Percentiles rank a stretch among this genome's conserved stretches.
phyloP scores from a whole-genome alignment of 148 eudicot genomes.

The Linanthus parryae region DNA sequence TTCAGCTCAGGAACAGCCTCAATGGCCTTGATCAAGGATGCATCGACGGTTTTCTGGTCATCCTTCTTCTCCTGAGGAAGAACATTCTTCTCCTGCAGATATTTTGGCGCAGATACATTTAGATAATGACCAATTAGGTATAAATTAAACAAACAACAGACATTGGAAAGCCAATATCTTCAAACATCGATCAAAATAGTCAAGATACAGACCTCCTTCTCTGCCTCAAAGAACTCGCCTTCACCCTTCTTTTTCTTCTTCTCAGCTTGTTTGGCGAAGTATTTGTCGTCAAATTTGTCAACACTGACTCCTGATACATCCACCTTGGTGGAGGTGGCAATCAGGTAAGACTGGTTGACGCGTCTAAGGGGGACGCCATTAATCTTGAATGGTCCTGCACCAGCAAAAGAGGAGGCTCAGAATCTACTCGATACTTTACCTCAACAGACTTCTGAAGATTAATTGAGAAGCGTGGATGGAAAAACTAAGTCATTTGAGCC shows the following conservation, averaged over 20 bases:
- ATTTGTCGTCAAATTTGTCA: slow-evolving; percentile 17
- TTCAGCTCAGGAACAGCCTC: slow-evolving; percentile 58
- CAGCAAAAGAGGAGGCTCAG: too few relatives aligned
- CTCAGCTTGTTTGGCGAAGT: slow-evolving; percentile 15
- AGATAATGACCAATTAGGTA: neutral
- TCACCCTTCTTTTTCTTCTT: slow-evolving; percentile 19
- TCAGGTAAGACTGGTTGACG: slow-evolving; percentile 17
- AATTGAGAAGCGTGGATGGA: too few relatives aligned
- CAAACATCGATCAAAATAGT: neutral
- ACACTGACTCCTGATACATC: slow-evolving; percentile 13
- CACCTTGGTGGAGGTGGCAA: slow-evolving; percentile 20
- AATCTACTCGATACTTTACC: too few relatives aligned
- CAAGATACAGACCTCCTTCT: slow-evolving; percentile 16
- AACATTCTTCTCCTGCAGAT: slow-evolving; percentile 55
- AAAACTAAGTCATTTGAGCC: too few relatives aligned
- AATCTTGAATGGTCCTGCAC: slow-evolving; percentile 20
- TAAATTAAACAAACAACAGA: neutral
- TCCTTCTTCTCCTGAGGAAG: slow-evolving; percentile 64
- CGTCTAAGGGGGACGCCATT: slow-evolving; percentile 25
- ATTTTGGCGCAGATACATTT: too few relatives aligned
- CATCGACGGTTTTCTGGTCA: slow-evolving; percentile 57
- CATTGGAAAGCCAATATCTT: too few relatives aligned
- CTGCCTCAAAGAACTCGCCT: slow-evolving; percentile 24
- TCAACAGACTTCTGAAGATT: too few relatives aligned
- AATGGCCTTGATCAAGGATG: slow-evolving; percentile 42